phyloP scores from a whole-genome alignment of 2,329 filamentous ascomycete genomes.

The Pseudomassariella vexata region DNA sequence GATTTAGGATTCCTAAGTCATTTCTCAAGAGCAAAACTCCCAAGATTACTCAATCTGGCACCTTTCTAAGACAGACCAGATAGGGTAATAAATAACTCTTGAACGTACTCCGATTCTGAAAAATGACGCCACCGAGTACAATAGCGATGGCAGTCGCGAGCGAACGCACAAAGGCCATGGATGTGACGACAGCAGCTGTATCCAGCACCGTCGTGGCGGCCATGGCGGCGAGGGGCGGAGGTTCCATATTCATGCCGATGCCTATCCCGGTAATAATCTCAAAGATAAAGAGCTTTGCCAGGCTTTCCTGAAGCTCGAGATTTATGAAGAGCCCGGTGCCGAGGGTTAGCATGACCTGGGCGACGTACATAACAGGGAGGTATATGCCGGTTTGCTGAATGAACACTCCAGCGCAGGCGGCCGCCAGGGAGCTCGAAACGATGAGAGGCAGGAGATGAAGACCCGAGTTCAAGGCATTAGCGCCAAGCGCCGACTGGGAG shows the following conservation, averaged over 20 bases:
- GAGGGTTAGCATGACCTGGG: slow-evolving; percentile 48
- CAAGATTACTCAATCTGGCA: too few relatives aligned
- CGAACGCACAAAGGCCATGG: slow-evolving; percentile 55
- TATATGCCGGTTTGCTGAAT: slow-evolving; percentile 48
- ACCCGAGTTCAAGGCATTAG: slow-evolving; percentile 54
- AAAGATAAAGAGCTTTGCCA: slow-evolving; percentile 43
- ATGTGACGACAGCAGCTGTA: slow-evolving; percentile 57
- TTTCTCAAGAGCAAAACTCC: too few relatives aligned
- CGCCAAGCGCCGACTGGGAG: slow-evolving; percentile 62
- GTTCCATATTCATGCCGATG: slow-evolving; percentile 57
- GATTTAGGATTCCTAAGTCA: too few relatives aligned
- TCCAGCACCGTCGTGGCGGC: slow-evolving; percentile 53
- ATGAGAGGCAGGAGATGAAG: slow-evolving; percentile 59
- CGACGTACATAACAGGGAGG: slow-evolving; percentile 46
- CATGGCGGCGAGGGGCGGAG: slow-evolving; percentile 59
- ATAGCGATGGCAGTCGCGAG: slow-evolving; percentile 52
- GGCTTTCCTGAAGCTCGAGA: slow-evolving; percentile 44
- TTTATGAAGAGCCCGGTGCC: slow-evolving; percentile 54
- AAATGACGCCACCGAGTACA: slow-evolving; percentile 50
- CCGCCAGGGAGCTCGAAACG: slow-evolving; percentile 36
- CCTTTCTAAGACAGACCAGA: too few relatives aligned
- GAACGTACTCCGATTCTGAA: slow-evolving; percentile 30
- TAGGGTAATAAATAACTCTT: too few relatives aligned
- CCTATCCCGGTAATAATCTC: slow-evolving; percentile 57
- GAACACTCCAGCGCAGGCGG: slow-evolving; percentile 28